These are phyloP conservation scores for Fraxinus nigra DNA, from an alignment of 305 asterid genomes.

Conservation along the genomic window DNA sequence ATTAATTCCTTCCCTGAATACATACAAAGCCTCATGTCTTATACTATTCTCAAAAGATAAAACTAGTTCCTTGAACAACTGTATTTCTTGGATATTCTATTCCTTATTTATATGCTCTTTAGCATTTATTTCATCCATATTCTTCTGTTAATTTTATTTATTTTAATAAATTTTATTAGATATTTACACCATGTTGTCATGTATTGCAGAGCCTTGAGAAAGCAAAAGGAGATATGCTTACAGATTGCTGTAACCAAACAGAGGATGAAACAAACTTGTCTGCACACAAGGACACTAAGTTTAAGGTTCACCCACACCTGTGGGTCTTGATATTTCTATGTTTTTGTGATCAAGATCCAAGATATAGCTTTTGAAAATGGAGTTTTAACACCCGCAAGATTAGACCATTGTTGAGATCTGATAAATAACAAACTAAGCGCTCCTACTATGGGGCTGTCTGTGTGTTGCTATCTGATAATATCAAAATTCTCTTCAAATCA, in stretches of 20 bases:
- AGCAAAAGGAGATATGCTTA: conserved; percentile 31
- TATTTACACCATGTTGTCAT: conserved; percentile 14
- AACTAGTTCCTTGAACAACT: background rate
- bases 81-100: conserved; percentile 6
- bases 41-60: conserved; percentile 1
- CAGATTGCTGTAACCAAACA: conserved; percentile 31
- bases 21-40: background rate
- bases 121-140: conserved; percentile 3
- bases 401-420: background rate
- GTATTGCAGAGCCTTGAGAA: conserved; percentile 46
- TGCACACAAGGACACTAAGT: conserved; percentile 37
- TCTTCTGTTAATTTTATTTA: background rate
- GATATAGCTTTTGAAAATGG: background rate
- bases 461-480: background rate
- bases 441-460: background rate
- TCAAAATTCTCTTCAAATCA: conserved; percentile 3
- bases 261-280: conserved; percentile 33
- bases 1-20: conserved; percentile 1
- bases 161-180: background rate
- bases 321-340: conserved; percentile 15
- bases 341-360: conserved; percentile 8
- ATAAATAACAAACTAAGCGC: background rate
- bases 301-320: conserved; percentile 51
- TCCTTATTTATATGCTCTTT: background rate
- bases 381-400: background rate